phyloP scores from a whole-genome alignment of 345 rosid genomes.

The Atalantia buxifolia region DNA sequence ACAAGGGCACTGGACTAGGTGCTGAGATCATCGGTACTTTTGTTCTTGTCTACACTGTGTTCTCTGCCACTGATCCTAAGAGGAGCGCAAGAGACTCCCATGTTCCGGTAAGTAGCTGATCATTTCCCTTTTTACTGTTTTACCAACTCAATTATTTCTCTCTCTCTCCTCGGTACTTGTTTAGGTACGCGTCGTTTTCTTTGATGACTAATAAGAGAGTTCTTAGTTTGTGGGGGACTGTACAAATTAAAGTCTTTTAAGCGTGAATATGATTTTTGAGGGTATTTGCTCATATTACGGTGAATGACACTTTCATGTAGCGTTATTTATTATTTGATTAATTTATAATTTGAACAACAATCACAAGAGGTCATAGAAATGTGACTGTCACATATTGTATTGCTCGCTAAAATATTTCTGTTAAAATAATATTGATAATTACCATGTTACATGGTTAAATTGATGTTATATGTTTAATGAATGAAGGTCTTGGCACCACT shows the following conservation, averaged over 20 bases:
- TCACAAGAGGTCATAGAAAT: too few relatives aligned
- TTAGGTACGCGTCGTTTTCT: constrained; percentile 6
- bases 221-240: background rate
- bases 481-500: constrained; percentile 90
- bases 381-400: too few relatives aligned
- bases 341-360: too few relatives aligned
- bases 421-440: background rate
- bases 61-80: constrained; percentile 81
- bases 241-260: background rate
- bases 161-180: background rate
- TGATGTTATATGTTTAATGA: background rate
- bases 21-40: constrained; percentile 80
- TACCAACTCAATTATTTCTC: background rate
- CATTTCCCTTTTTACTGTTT: background rate
- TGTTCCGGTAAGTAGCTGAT: constrained; percentile 53
- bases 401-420: too few relatives aligned
- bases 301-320: too few relatives aligned
- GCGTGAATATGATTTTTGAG: background rate
- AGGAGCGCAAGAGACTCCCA: constrained; percentile 74
- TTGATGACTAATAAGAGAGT: background rate
- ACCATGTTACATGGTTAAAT: background rate
- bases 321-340: too few relatives aligned
- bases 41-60: constrained; percentile 77
- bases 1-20: constrained; percentile 60
- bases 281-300: background rate